phyloP scores from a whole-genome alignment of 768 basidiomycete species.

The Mrakia gelida region DNA sequence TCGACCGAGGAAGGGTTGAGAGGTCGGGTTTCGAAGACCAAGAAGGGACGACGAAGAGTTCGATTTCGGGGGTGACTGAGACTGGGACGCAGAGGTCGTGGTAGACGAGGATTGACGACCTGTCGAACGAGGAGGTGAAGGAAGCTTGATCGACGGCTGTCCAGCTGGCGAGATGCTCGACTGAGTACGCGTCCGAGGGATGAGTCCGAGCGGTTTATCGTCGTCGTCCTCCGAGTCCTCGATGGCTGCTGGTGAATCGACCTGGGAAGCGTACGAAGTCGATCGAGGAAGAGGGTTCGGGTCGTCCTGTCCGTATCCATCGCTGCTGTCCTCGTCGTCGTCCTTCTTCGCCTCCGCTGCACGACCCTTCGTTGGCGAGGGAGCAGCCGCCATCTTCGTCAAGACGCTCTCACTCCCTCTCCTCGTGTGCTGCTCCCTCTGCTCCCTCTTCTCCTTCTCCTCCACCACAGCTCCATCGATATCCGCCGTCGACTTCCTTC shows the following conservation, averaged over 20 bases:
- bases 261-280: too few relatives aligned
- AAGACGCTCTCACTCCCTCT: slow-evolving; percentile 20
- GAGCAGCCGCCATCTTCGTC: neutral
- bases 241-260: neutral
- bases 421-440: neutral
- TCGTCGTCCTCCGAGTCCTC: slow-evolving; percentile 12
- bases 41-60: neutral
- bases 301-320: slow-evolving; percentile 26
- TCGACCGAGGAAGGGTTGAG: neutral
- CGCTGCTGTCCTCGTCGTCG: slow-evolving; percentile 24
- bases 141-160: neutral
- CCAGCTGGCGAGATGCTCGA: neutral
- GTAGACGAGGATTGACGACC: neutral
- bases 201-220: slow-evolving; percentile 7
- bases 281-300: neutral
- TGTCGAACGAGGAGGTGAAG: neutral
- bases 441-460: neutral
- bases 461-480: neutral
- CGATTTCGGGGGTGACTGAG: neutral
- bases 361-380: neutral
- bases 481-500: slow-evolving; percentile 5
- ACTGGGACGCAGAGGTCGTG: neutral
- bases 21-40: neutral
- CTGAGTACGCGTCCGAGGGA: neutral
- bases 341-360: neutral